Conservation (phyloP, 352 stramenopile species). For the Pythium aquatile region DNA sequence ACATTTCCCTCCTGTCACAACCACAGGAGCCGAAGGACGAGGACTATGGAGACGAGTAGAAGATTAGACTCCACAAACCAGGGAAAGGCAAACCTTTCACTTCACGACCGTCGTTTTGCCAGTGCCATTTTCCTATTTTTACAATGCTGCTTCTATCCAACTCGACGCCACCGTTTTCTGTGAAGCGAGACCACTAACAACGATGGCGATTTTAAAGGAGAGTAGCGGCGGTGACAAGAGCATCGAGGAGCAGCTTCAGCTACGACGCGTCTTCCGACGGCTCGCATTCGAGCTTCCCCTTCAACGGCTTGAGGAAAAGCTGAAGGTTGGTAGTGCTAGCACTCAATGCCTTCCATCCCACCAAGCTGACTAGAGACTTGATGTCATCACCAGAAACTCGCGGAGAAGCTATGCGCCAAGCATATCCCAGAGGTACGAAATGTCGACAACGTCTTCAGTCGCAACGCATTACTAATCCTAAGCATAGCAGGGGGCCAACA, state of each 20-base stretch:
- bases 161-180: too few relatives aligned
- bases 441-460: neutral
- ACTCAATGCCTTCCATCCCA: too few relatives aligned
- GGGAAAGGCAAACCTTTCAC: too few relatives aligned
- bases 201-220: conserved; percentile 22
- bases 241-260: conserved; percentile 78
- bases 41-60: conserved; percentile 29
- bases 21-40: conserved; percentile 70
- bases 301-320: conserved; percentile 54
- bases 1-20: neutral
- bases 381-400: conserved; percentile 35
- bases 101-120: too few relatives aligned
- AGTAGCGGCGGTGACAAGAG: conserved; percentile 33
- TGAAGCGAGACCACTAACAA: neutral
- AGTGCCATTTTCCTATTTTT: conserved; percentile 6
- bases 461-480: neutral
- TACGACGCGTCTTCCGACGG: conserved; percentile 66
- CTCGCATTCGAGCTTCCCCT: conserved; percentile 67
- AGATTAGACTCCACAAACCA: neutral
- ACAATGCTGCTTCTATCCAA: too few relatives aligned
- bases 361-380: neutral
- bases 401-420: conserved; percentile 37
- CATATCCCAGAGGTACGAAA: conserved; percentile 20
- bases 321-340: conserved; percentile 36
- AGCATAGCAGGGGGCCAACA: neutral